Conservation (phyloP, 306 rosid genomes). For the Mucuna pruriens region DNA sequence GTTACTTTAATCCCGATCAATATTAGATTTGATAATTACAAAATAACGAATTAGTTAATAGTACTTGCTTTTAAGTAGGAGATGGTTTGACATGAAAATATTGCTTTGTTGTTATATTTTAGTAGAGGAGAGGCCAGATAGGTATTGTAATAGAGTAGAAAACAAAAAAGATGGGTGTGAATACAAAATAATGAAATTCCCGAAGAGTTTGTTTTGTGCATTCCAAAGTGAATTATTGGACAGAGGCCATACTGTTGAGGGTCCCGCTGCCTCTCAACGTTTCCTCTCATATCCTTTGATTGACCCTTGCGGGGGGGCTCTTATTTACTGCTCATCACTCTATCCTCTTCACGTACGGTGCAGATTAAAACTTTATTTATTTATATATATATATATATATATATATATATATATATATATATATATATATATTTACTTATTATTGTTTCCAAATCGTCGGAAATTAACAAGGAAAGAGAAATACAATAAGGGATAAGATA, state of each 20-base stretch:
- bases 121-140: not conserved
- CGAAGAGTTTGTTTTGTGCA: slow-evolving; percentile 32
- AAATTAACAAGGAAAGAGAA: too few relatives aligned
- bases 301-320: slow-evolving; percentile 32
- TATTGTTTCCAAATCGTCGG: too few relatives aligned
- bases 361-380: too few relatives aligned
- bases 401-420: too few relatives aligned
- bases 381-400: too few relatives aligned
- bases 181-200: slow-evolving; percentile 32
- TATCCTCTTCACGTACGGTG: too few relatives aligned
- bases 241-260: slow-evolving; percentile 43
- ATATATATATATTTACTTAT: too few relatives aligned
- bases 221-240: slow-evolving; percentile 51
- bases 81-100: not conserved
- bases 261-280: slow-evolving; percentile 24
- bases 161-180: slow-evolving; percentile 30
- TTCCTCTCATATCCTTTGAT: not conserved
- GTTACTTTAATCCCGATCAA: too few relatives aligned
- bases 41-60: too few relatives aligned
- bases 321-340: slow-evolving; percentile 12
- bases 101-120: not conserved
- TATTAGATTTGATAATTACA: too few relatives aligned
- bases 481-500: too few relatives aligned
- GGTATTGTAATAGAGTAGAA: not conserved
- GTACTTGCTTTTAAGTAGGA: not conserved